phyloP scores from a whole-genome alignment of 176 grass and related monocot species.

The Aegilops bicornis region DNA sequence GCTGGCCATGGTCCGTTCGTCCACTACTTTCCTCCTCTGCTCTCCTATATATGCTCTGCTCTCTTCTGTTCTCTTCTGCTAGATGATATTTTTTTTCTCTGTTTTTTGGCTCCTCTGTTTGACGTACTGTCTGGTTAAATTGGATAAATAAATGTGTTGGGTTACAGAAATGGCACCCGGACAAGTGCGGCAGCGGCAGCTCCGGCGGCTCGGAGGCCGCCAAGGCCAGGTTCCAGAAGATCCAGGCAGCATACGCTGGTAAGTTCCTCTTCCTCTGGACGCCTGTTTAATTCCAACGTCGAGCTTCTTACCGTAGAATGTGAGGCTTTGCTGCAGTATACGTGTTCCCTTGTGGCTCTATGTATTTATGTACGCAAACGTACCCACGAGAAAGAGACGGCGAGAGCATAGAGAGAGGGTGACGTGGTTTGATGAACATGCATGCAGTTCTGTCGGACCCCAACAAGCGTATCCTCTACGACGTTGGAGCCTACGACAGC shows the following conservation, averaged over 20 bases:
- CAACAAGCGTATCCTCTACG: slow-evolving; percentile 73
- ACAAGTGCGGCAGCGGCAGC: slow-evolving; percentile 33
- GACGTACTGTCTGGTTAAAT: no score
- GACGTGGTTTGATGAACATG: background rate
- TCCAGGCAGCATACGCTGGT: slow-evolving; percentile 68
- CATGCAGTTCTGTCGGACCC: slow-evolving; percentile 62
- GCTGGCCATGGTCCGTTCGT: slow-evolving; percentile 51
- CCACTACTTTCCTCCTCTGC: background rate
- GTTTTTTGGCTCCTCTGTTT: no score
- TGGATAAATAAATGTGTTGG: no score
- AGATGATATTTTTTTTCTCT: no score
- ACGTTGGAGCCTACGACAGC: slow-evolving; percentile 65
- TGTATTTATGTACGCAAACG: background rate
- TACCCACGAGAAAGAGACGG: background rate
- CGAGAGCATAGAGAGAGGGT: background rate
- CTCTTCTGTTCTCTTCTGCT: no score
- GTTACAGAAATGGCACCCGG: slow-evolving; percentile 65
- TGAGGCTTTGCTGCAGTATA: background rate
- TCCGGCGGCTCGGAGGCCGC: slow-evolving; percentile 30
- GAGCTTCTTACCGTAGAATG: background rate
- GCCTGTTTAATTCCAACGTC: no score
- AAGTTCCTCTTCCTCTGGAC: background rate
- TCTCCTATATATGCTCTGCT: no score
- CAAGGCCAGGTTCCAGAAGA: slow-evolving; percentile 65
- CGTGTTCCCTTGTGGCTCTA: no score